Evolutionary conservation across 2,329 filamentous ascomycete genomes (phyloP).

Genomic region (Lachnellula subtilissima): DNA sequence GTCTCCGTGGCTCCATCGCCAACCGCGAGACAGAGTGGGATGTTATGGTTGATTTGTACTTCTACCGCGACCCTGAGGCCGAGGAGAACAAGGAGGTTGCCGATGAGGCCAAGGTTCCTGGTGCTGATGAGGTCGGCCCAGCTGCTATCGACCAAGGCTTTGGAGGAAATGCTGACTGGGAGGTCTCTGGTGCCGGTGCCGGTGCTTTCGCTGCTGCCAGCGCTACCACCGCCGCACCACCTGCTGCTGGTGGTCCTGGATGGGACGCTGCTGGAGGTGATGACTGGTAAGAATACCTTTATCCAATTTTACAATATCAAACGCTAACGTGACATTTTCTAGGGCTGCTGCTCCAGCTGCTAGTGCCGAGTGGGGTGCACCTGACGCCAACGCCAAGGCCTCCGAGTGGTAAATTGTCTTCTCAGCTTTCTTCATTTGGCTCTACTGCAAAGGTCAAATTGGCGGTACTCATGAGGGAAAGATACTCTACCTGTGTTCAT

Average conservation of each 20-base stretch:
- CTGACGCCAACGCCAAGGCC: conserved; percentile 49
- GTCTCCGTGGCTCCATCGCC: conserved; percentile 93
- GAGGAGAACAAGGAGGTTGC: conserved; percentile 98
- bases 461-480: conserved; percentile 98
- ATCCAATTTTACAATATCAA: not conserved
- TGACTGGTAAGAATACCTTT: conserved; percentile 36
- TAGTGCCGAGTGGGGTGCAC: conserved; percentile 46
- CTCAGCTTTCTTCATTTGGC: conserved; percentile 1
- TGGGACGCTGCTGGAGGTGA: conserved; percentile 52
- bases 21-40: conserved; percentile 97
- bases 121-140: conserved; percentile 60
- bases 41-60: conserved; percentile 99
- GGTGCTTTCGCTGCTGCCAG: conserved; percentile 44
- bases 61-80: conserved; percentile 98
- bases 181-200: conserved; percentile 57
- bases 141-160: conserved; percentile 76
- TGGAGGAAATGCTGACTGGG: conserved; percentile 71
- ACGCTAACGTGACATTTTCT: conserved; percentile 5
- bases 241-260: conserved; percentile 51
- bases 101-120: conserved; percentile 78
- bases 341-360: conserved; percentile 42
- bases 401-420: conserved; percentile 31
- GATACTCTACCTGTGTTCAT: conserved; percentile 66
- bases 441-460: conserved; percentile 45
- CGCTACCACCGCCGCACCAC: conserved; percentile 53